A percentile compares a stretch with the other conserved stretches of the same genome.
Conservation (phyloP, 306 rosid species). For the Rosa multiflora region DNA sequence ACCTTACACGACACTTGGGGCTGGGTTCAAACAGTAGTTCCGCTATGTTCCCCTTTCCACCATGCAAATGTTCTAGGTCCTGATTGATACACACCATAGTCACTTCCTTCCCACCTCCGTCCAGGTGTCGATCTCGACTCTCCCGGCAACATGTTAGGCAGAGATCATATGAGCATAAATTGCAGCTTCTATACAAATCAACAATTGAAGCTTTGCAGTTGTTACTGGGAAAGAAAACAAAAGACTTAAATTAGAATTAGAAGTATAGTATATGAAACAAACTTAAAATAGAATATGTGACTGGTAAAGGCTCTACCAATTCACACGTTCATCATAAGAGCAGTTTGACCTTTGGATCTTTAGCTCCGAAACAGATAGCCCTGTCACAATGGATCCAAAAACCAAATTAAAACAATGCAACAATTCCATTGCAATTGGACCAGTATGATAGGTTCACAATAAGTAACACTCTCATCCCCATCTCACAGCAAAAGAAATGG, state of each 20-base stretch:
- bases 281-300: neutral
- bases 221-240: slow-evolving; percentile 46
- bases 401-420: neutral
- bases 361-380: slow-evolving; percentile 25
- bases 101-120: slow-evolving; percentile 53
- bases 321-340: slow-evolving; percentile 44
- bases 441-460: no score
- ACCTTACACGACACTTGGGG: slow-evolving; percentile 20
- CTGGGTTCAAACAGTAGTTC: neutral
- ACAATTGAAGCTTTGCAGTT: slow-evolving; percentile 77
- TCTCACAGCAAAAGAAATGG: no score
- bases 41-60: neutral
- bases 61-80: slow-evolving; percentile 52
- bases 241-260: neutral
- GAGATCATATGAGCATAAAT: slow-evolving; percentile 60
- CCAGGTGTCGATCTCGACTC: slow-evolving; percentile 54
- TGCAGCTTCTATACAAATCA: slow-evolving; percentile 79
- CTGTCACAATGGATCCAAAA: slow-evolving; percentile 25
- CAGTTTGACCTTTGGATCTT: slow-evolving; percentile 30
- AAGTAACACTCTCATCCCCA: no score
- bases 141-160: slow-evolving; percentile 77
- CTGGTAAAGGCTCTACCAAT: slow-evolving; percentile 49
- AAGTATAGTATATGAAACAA: neutral
- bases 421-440: neutral
- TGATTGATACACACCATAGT: slow-evolving; percentile 26